These are phyloP conservation scores for Pythium angustatum DNA, from an alignment of 352 stramenopile species.

Conservation along the genomic window DNA sequence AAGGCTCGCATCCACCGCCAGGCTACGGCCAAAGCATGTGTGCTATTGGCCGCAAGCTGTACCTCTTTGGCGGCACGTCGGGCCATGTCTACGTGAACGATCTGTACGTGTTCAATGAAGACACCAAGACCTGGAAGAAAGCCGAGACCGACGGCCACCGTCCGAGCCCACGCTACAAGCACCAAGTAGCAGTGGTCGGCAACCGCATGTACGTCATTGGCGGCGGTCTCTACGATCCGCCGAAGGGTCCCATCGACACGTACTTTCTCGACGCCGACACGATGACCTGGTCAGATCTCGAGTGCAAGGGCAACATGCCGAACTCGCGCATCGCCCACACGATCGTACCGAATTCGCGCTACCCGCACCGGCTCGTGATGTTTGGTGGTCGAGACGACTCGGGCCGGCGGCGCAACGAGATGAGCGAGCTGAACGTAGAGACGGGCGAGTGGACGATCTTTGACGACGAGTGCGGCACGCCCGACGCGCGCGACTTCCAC, in stretches of 20 bases:
- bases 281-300: slow-evolving; percentile 62
- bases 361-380: slow-evolving; percentile 63
- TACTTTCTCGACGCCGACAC: slow-evolving; percentile 79
- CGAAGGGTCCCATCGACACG: slow-evolving; percentile 77
- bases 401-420: slow-evolving; percentile 62
- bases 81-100: slow-evolving; percentile 86
- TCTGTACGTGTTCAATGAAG: slow-evolving; percentile 80
- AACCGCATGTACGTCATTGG: slow-evolving; percentile 83
- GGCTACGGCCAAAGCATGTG: slow-evolving; percentile 80
- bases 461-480: slow-evolving; percentile 55
- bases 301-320: slow-evolving; percentile 60
- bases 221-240: slow-evolving; percentile 77
- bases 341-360: slow-evolving; percentile 52
- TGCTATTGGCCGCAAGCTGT: slow-evolving; percentile 77
- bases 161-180: slow-evolving; percentile 81
- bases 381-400: slow-evolving; percentile 80
- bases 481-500: slow-evolving; percentile 82
- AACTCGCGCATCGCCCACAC: slow-evolving; percentile 82
- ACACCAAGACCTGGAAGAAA: slow-evolving; percentile 71
- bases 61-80: slow-evolving; percentile 80
- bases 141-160: slow-evolving; percentile 59
- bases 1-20: slow-evolving; percentile 63
- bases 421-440: slow-evolving; percentile 63
- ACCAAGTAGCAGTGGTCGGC: slow-evolving; percentile 66
- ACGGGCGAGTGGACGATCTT: slow-evolving; percentile 69